Evolutionary conservation across 2,329 filamentous ascomycete genomes (phyloP).

Genomic region (Penicillium sp.): DNA sequence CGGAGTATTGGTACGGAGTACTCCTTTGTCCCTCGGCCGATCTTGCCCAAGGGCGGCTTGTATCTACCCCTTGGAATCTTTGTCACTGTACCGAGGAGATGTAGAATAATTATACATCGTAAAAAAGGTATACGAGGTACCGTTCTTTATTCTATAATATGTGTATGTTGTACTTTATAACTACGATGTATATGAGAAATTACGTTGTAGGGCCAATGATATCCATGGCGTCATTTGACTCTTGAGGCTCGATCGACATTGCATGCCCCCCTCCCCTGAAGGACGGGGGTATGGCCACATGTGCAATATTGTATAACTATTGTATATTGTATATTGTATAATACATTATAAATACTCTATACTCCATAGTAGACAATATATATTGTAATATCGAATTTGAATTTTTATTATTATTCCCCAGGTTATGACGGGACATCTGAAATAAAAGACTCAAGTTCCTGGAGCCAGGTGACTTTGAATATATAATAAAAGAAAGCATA

Average conservation of each 20-base stretch:
- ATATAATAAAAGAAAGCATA: neutral
- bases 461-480: neutral
- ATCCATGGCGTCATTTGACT: constrained; percentile 22
- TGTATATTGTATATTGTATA: neutral
- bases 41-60: constrained; percentile 4
- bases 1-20: neutral
- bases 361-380: neutral
- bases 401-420: neutral
- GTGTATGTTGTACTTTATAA: neutral
- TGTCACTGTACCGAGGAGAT: neutral
- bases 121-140: neutral
- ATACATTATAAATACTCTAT: neutral
- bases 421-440: neutral
- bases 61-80: neutral
- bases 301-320: neutral
- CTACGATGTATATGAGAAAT: neutral
- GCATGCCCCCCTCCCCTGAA: constrained; percentile 29
- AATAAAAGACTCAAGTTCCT: neutral
- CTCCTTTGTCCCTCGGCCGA: constrained; percentile 4
- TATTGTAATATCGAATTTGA: neutral
- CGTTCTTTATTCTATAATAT: neutral
- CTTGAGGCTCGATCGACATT: constrained; percentile 37
- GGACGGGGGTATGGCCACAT: constrained; percentile 6
- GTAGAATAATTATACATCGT: neutral
- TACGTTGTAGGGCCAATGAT: constrained; percentile 14